Conservation (phyloP, 179 eudicot genomes). For the Amaranthus tricolor region DNA sequence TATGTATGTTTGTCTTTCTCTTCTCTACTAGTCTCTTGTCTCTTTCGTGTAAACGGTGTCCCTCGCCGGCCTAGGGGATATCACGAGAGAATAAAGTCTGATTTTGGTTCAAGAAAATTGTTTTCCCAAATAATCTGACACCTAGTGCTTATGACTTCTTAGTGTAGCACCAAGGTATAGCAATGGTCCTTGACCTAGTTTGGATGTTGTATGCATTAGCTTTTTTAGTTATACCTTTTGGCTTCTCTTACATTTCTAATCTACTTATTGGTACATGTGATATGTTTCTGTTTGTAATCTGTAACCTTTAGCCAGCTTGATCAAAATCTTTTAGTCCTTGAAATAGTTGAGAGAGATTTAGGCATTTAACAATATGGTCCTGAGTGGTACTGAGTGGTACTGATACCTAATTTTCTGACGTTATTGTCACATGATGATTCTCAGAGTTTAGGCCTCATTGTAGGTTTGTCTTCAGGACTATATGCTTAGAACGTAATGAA, state of each 20-base stretch:
- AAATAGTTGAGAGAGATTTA: neutral
- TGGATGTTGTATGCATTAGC: neutral
- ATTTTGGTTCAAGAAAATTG: too few relatives aligned
- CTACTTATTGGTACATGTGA: neutral
- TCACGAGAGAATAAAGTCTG: too few relatives aligned
- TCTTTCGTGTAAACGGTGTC: too few relatives aligned
- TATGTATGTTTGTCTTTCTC: too few relatives aligned
- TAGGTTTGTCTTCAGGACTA: neutral
- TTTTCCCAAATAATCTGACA: too few relatives aligned
- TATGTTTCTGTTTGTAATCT: neutral
- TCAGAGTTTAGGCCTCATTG: neutral
- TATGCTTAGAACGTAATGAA: neutral
- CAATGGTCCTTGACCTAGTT: neutral
- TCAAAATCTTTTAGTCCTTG: neutral
- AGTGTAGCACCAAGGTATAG: neutral
- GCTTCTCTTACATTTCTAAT: neutral
- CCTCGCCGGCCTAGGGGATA: too few relatives aligned
- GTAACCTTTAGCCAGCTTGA: neutral
- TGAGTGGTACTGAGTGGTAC: neutral
- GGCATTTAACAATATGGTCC: too few relatives aligned
- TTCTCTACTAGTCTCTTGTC: too few relatives aligned
- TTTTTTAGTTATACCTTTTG: conserved; percentile 2
- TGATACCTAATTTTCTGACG: neutral
- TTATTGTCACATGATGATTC: neutral
- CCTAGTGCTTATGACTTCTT: too few relatives aligned